A percentile compares a stretch with the other conserved stretches of the same genome.
phyloP scores from a whole-genome alignment of 1,284 basidiomycete species.

The Rhodotorula sp. region DNA sequence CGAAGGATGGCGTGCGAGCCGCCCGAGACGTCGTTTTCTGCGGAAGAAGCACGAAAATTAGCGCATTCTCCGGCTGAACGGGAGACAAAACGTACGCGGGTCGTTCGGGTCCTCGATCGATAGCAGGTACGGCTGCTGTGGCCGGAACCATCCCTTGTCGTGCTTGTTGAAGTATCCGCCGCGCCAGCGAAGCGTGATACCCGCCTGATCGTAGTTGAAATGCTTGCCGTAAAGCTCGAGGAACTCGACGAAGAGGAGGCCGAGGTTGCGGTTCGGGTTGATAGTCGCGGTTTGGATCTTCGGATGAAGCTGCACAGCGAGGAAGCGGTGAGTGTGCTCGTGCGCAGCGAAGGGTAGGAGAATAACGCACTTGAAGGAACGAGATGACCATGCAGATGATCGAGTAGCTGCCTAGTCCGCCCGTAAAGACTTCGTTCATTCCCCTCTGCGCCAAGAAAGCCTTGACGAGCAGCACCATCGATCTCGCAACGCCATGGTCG shows the following conservation, averaged over 20 bases:
- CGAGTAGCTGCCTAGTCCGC: conserved; percentile 90
- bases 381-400: conserved; percentile 90
- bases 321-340: background rate
- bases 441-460: conserved; percentile 82
- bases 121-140: conserved; percentile 62
- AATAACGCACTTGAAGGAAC: conserved; percentile 72
- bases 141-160: conserved; percentile 73
- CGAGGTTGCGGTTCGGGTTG: conserved; percentile 80
- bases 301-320: conserved; percentile 69
- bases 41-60: conserved; percentile 9
- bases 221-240: conserved; percentile 91
- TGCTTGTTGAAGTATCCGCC: conserved; percentile 81
- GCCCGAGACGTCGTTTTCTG: conserved; percentile 89
- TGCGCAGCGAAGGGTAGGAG: background rate
- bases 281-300: conserved; percentile 87
- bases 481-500: conserved; percentile 43
- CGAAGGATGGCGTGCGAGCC: conserved; percentile 81
- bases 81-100: conserved; percentile 61
- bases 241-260: conserved; percentile 89
- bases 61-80: background rate
- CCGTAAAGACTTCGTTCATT: conserved; percentile 96
- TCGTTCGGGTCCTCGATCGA: conserved; percentile 96
- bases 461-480: conserved; percentile 81
- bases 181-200: conserved; percentile 80
- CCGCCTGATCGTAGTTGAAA: conserved; percentile 87